Conservation (phyloP, 1,139 yeast genomes). For the Protomyces pachydermus region DNA sequence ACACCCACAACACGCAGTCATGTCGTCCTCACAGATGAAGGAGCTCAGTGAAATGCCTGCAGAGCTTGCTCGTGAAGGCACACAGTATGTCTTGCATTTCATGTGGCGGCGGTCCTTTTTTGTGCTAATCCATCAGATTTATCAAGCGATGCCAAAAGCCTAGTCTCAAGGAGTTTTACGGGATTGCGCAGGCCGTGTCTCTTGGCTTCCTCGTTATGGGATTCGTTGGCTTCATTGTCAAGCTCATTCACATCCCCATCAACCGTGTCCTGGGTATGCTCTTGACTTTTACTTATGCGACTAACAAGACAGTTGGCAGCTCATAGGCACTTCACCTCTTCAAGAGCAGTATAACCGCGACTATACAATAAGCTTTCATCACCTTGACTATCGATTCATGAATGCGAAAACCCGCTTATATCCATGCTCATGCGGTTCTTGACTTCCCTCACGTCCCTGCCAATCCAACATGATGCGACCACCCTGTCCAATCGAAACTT, state of each 20-base stretch:
- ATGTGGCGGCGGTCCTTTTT: not conserved
- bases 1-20: not conserved
- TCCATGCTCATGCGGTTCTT: no score
- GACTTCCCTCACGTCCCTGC: no score
- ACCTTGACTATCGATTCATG: no score
- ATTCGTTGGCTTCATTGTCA: conserved; percentile 31
- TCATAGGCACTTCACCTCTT: not conserved
- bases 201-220: conserved; percentile 31
- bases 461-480: no score
- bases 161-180: conserved; percentile 26
- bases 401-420: no score
- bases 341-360: no score
- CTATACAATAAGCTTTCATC: no score
- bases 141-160: conserved; percentile 31
- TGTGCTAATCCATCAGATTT: not conserved
- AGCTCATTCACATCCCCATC: conserved; percentile 31
- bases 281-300: not conserved
- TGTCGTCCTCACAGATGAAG: conserved; percentile 1
- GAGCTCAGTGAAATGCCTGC: conserved; percentile 26
- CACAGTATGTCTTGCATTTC: not conserved
- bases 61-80: conserved; percentile 24
- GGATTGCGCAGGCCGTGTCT: conserved; percentile 30
- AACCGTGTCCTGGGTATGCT: conserved; percentile 28
- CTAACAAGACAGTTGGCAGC: not conserved
- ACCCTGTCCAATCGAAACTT: no score